phyloP scores from a whole-genome alignment of 2,329 filamentous ascomycete genomes.

The Tolypocladium endophyticum region DNA sequence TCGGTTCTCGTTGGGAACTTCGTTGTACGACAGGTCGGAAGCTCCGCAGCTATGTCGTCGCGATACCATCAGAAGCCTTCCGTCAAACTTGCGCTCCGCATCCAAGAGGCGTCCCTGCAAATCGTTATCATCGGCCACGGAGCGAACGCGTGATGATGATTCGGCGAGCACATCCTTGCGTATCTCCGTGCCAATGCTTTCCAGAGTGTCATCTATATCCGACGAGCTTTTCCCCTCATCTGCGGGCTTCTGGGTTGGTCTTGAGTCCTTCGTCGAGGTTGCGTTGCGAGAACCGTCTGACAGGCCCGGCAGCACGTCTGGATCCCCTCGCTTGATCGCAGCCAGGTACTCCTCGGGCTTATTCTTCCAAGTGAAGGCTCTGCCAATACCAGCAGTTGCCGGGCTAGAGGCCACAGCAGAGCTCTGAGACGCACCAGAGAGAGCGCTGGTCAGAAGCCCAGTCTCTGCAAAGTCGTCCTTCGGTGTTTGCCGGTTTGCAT shows the following conservation, averaged over 20 bases:
- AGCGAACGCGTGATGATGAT: constrained; percentile 46
- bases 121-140: constrained; percentile 48
- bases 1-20: constrained; percentile 41
- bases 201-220: constrained; percentile 15
- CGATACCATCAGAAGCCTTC: constrained; percentile 38
- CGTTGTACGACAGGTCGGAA: constrained; percentile 17
- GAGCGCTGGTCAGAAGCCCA: constrained; percentile 2
- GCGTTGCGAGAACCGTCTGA: constrained; percentile 13
- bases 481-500: constrained; percentile 39
- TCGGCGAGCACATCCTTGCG: constrained; percentile 30
- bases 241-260: constrained; percentile 8
- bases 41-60: constrained; percentile 50
- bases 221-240: constrained; percentile 11
- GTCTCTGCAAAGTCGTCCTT: constrained; percentile 42
- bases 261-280: constrained; percentile 16
- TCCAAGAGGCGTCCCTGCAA: constrained; percentile 42
- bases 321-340: constrained; percentile 25
- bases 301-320: constrained; percentile 14
- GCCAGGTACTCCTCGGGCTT: constrained; percentile 50
- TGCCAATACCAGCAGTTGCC: constrained; percentile 30
- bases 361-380: constrained; percentile 53
- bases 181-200: constrained; percentile 27
- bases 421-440: constrained; percentile 7
- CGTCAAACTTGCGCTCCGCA: constrained; percentile 33
- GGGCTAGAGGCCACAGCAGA: constrained; percentile 24